Evolutionary conservation across 495 filamentous ascomycete species (phyloP), one percentile per base, ranked within the genome.

Genomic region (Cercophora sp.): DNA sequence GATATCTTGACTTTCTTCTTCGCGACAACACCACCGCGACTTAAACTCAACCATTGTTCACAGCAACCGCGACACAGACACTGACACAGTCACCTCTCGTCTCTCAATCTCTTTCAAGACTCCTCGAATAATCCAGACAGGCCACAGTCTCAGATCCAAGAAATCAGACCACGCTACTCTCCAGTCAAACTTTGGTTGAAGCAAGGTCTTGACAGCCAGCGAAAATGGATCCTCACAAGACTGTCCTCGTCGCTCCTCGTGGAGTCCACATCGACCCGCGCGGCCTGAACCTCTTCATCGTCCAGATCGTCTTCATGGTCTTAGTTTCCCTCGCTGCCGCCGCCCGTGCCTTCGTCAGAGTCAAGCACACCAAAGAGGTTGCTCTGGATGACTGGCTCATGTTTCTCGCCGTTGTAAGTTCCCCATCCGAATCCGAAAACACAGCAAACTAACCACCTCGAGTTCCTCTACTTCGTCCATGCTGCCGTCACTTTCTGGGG

Each of bases 341-440:
- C n/a, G n/a, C n/a, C 36, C 56, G 66, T 5, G 57, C 45, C 15
- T 47, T 57, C 15, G 63, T 61, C 15, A 64, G 56, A 44, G 19
- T 60, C 3, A 22, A 55, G 32, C 39, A 64, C 5, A 26, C 60
- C 24, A 64, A 59, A 20, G 54, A 55, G 20, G 26, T 59, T 6
- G 43, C 48, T 0, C 24, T 56, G 15, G 66, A 66, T 37, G 66
- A 69, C 56, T 57, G 58, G 45, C 27, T 61, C 20, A 66, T 69
- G 59, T 52, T 62, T 34, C 18, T 48, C 22, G 54, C 61, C 4
- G 43, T 63, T 39, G 63, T 69, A 58, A 41, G 66, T 45, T 43
- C 5, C 13, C n/a, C 15, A 31, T 10, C 29, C 23, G 22, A 16
- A 2, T 16, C 2, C 50, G 31, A 16, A 2, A 27, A 9, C 22